Base-by-base conservation (phyloP, 306 rosid genomes). In the Corylus heterophylla region DNA sequence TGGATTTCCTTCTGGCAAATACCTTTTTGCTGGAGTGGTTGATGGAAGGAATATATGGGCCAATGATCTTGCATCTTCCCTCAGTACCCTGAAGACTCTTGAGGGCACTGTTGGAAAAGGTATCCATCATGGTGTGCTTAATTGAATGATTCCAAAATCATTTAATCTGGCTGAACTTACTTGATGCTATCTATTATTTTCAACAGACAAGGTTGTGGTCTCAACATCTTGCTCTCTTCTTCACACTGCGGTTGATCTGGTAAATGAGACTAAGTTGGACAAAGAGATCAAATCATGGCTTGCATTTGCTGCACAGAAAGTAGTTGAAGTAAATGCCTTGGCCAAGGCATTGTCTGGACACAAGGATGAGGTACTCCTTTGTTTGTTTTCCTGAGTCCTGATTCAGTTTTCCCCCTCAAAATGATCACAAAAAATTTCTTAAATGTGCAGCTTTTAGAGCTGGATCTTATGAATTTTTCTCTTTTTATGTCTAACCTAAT, bases 41-140 rank as follows among this genome's bases (percentile, higher is more conserved):
- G 98, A 93, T 86, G 98, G 96, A 69, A 89, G 98, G 82, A 93
- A 93, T 80, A 91, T 89, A 79, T 93, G 98, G 98, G 93, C 96
- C 58, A 91, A 91, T 54, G 89, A 93, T 82, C 89, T 91, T 81
- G 89, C 86, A 47, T 77, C 93, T 75, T 93, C 98, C 13, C 80
- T 93, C 42, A 42, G 78, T 61, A 83, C 89, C 79, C 77, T 91
- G 82, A 82, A 87, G 67, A 82, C 71, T 6, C 87, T 93, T 78
- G 91, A 88, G 82, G 86, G 84, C 81, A 79, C 84, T 80, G 90
- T 87, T 73, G 98, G 98, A 22, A 89, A 89, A 83, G 96, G 98
- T 93, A 73, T 27, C 76, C 71, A 56, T 72, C 70, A 16, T 51
- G 71, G 20, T 63, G 39, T 73, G 55, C 66, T 20, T 51, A 72